These are phyloP conservation scores for Eucalyptus caleyi DNA, from an alignment of 345 rosid genomes.

Conservation along the genomic window DNA sequence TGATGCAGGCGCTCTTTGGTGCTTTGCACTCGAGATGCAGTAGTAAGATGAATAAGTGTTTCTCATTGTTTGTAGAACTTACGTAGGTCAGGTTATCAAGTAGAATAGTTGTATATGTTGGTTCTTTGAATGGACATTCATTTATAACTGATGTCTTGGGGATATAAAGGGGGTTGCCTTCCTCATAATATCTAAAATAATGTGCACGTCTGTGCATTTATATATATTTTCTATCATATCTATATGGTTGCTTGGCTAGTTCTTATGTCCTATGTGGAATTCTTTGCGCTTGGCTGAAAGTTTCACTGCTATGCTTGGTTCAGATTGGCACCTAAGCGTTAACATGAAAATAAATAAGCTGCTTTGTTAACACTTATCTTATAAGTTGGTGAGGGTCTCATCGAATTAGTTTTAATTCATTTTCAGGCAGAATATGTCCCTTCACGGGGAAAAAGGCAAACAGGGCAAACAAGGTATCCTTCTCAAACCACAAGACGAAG, in stretches of 20 bases:
- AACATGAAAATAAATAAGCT: not conserved
- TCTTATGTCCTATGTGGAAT: not conserved
- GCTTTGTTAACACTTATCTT: not conserved
- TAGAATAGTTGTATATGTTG: not conserved
- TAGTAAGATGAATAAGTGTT: not conserved
- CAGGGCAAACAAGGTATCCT: slow-evolving; percentile 84
- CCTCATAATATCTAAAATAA: not conserved
- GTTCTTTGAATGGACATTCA: not conserved
- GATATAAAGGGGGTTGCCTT: not conserved
- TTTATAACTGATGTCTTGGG: not conserved
- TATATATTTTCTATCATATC: not conserved
- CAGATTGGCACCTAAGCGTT: not conserved
- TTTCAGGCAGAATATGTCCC: slow-evolving; percentile 82
- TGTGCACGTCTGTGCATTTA: not conserved
- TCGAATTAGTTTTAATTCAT: not conserved
- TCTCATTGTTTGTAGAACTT: not conserved
- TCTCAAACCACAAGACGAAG: slow-evolving; percentile 96
- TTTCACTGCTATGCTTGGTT: not conserved
- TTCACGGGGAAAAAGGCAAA: slow-evolving; percentile 92
- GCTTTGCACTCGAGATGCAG: not conserved
- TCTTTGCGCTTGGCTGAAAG: not conserved
- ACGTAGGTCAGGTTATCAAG: not conserved
- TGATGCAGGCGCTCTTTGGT: not conserved
- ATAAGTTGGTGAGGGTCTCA: not conserved
- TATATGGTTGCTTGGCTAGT: not conserved